Conservation (phyloP, 2,329 filamentous ascomycete species). For the Gyromitra esculenta region DNA sequence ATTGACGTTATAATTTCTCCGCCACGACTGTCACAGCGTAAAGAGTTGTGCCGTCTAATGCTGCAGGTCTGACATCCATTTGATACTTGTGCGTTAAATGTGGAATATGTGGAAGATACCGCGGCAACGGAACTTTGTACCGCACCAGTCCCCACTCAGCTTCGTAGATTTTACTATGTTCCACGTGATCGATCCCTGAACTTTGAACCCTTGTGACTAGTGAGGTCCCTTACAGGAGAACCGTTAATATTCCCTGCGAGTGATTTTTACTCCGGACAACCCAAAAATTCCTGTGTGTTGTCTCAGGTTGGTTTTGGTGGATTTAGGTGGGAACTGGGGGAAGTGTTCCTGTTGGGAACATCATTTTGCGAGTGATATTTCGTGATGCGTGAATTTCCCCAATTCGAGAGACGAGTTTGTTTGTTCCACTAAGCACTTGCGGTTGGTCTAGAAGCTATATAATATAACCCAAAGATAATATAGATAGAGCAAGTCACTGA, state of each 20-base stretch:
- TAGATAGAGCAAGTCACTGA: too few species aligned
- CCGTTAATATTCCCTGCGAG: conserved; percentile 9
- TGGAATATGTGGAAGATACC: conserved; percentile 19
- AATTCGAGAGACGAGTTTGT: neutral
- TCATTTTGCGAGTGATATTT: neutral
- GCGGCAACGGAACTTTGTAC: conserved; percentile 31
- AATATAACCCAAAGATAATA: too few species aligned
- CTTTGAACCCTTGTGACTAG: neutral
- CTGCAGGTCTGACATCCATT: conserved; percentile 20
- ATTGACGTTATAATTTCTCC: conserved; percentile 14
- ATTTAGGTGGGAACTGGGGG: neutral
- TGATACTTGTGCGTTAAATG: conserved; percentile 10
- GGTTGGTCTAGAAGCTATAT: neutral
- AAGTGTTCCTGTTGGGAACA: neutral
- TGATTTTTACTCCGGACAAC: neutral
- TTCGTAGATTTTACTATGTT: neutral
- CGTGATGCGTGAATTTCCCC: neutral
- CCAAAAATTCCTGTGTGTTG: neutral
- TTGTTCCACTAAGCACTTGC: neutral
- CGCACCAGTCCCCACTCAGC: conserved; percentile 16
- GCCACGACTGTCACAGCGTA: neutral
- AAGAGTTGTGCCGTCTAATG: conserved; percentile 19
- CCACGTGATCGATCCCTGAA: conserved; percentile 1
- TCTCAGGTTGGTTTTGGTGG: neutral
- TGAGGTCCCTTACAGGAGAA: neutral